Evolutionary conservation across 2,329 filamentous ascomycete species (phyloP).

Genomic region (Exophiala xenobiotica): DNA sequence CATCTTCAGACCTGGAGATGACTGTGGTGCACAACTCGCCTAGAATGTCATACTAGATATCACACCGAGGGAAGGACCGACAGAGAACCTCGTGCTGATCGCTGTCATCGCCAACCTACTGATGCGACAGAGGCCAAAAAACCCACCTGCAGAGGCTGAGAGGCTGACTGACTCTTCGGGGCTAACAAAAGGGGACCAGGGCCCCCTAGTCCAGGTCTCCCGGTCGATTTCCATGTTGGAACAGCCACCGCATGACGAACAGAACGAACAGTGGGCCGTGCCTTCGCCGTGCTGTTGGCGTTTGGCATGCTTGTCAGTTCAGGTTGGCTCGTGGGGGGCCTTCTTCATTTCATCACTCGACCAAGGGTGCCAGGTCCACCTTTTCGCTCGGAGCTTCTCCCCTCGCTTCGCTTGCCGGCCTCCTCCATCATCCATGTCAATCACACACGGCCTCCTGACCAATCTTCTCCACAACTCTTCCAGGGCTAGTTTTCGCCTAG

Average conservation of each 20-base stretch:
- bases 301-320: constrained; percentile 3
- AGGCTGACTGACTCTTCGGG: constrained; percentile 2
- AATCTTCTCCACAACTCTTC: constrained; percentile 6
- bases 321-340: constrained; percentile 4
- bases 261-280: constrained; percentile 13
- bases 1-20: too few relatives aligned
- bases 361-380: neutral
- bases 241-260: constrained; percentile 17
- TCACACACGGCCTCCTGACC: constrained; percentile 7
- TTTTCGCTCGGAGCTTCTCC: constrained; percentile 10
- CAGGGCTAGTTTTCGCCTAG: constrained; percentile 6
- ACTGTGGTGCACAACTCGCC: too few relatives aligned
- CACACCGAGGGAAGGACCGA: too few relatives aligned
- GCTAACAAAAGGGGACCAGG: constrained; percentile 5
- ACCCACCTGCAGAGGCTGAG: neutral
- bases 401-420: constrained; percentile 15
- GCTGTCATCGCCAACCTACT: constrained; percentile 2
- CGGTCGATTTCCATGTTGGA: constrained; percentile 8
- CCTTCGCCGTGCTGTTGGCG: constrained; percentile 6
- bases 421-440: constrained; percentile 20
- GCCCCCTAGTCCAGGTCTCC: neutral
- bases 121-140: neutral
- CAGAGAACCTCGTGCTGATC: too few relatives aligned
- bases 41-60: too few relatives aligned
- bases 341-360: constrained; percentile 3